phyloP scores from a whole-genome alignment of 352 stramenopile genomes.

The Saprolegnia diclina region DNA sequence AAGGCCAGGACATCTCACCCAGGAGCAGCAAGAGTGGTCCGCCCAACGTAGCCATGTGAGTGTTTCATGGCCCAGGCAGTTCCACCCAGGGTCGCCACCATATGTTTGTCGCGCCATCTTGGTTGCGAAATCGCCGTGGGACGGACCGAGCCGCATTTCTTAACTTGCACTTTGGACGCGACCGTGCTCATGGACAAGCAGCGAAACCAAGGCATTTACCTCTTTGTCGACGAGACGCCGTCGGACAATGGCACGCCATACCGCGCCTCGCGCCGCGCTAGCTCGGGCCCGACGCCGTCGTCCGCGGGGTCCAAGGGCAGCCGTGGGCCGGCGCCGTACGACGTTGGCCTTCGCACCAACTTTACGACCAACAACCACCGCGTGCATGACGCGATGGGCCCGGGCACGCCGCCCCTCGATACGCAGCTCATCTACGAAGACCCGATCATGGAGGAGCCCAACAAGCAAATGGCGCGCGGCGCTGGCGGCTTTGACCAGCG shows the following conservation, averaged over 20 bases:
- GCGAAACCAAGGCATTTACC: conserved; percentile 11
- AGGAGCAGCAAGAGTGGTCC: background rate
- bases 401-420: background rate
- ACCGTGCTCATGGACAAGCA: background rate
- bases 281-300: background rate
- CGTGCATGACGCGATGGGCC: background rate
- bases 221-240: conserved; percentile 6
- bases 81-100: background rate
- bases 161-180: background rate
- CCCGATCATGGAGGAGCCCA: conserved; percentile 10
- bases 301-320: background rate
- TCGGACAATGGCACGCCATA: conserved; percentile 4
- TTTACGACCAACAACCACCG: background rate
- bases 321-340: background rate
- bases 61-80: background rate
- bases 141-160: background rate
- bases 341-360: conserved; percentile 6
- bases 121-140: background rate
- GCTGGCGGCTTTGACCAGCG: conserved; percentile 10
- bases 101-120: background rate
- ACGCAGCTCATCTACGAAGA: background rate
- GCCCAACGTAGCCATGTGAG: background rate
- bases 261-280: background rate
- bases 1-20: background rate
- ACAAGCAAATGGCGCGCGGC: background rate